These are phyloP conservation scores for Penicillium thymicola DNA, from an alignment of 2,329 filamentous ascomycete genomes.

Conservation along the genomic window DNA sequence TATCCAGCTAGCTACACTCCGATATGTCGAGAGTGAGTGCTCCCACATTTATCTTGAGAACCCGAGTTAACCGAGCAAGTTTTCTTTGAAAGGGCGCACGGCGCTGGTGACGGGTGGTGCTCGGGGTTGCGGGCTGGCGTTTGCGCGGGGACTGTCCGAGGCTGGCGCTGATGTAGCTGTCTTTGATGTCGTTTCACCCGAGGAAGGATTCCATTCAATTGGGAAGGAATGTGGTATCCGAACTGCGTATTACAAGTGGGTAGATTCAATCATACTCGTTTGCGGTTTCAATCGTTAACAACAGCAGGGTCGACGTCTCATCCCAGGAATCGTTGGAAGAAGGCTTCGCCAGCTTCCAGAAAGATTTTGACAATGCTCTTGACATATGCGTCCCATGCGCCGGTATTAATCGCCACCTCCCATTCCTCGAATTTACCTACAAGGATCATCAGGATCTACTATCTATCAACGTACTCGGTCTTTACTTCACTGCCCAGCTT, in stretches of 20 bases:
- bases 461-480: conserved; percentile 45
- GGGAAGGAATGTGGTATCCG: conserved; percentile 43
- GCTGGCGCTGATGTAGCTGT: conserved; percentile 47
- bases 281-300: background rate
- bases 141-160: conserved; percentile 46
- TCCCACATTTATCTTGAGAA: too few relatives aligned
- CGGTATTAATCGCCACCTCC: conserved; percentile 46
- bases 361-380: conserved; percentile 37
- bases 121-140: conserved; percentile 46
- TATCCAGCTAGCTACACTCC: background rate
- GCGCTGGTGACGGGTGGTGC: conserved; percentile 49
- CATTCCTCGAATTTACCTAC: conserved; percentile 46
- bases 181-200: conserved; percentile 47
- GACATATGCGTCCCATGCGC: conserved; percentile 48
- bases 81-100: conserved; percentile 49
- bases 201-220: conserved; percentile 40
- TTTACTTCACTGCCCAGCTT: conserved; percentile 49
- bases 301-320: conserved; percentile 40
- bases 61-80: conserved; percentile 32
- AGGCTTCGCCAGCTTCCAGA: conserved; percentile 35
- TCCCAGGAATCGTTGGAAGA: conserved; percentile 29
- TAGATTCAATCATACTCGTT: background rate
- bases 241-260: conserved; percentile 40
- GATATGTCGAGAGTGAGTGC: conserved; percentile 25
- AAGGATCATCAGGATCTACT: conserved; percentile 44